Percentiles rank a stretch among this genome's conserved stretches.
These are phyloP conservation scores for Diaporthe australafricana DNA, from an alignment of 2,329 filamentous ascomycete species.

Conservation along the genomic window DNA sequence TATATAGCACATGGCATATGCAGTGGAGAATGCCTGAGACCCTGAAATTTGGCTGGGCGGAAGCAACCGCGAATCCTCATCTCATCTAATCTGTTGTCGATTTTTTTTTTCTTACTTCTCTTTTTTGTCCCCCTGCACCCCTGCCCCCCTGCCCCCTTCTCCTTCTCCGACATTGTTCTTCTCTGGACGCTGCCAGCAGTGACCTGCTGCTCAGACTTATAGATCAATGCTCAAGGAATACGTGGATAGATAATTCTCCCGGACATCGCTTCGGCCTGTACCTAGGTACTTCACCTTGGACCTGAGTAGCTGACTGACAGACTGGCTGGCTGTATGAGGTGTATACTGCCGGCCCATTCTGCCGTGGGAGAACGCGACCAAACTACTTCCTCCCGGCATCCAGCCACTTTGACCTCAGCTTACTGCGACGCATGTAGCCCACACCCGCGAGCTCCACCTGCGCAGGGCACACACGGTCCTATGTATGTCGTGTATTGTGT, in stretches of 20 bases:
- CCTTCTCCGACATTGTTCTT: too few species aligned
- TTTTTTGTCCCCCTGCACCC: neutral
- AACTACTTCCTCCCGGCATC: neutral
- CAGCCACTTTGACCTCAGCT: neutral
- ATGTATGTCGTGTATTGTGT: neutral
- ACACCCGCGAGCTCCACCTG: neutral
- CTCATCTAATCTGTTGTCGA: neutral
- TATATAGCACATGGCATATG: slow-evolving; percentile 3
- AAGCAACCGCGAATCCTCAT: slow-evolving; percentile 19
- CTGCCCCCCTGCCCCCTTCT: too few species aligned
- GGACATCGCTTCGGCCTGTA: neutral
- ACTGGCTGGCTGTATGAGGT: neutral
- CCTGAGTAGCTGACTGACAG: neutral
- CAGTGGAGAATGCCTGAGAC: slow-evolving; percentile 4
- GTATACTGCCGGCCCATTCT: too few species aligned
- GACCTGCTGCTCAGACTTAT: neutral
- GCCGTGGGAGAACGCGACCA: too few species aligned
- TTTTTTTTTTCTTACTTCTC: neutral
- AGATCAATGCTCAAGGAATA: neutral
- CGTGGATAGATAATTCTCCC: neutral
- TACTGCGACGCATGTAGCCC: neutral
- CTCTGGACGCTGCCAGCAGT: neutral
- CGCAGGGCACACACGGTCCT: neutral
- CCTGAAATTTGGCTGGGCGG: slow-evolving; percentile 15
- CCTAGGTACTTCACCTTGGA: neutral